These are phyloP conservation scores for Kwoniella shandongensis DNA, from an alignment of 768 basidiomycete genomes.

Conservation along the genomic window DNA sequence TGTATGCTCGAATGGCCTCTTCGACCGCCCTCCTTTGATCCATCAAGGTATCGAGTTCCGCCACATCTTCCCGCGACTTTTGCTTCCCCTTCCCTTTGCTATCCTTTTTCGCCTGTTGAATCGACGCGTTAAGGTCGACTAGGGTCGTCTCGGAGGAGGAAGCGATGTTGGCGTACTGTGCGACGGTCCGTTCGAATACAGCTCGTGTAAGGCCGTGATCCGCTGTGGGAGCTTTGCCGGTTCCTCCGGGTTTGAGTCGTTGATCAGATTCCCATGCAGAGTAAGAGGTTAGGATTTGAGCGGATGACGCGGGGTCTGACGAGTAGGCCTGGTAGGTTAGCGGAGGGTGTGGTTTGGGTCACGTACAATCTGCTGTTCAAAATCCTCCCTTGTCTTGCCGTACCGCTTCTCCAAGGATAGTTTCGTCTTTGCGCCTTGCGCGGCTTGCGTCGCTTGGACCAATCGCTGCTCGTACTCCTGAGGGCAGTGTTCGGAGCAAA, in stretches of 20 bases:
- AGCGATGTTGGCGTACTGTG: constrained; percentile 17
- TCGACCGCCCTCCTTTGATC: constrained; percentile 6
- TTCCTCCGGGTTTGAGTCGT: constrained; percentile 21
- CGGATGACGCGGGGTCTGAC: constrained; percentile 9
- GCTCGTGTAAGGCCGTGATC: constrained; percentile 22
- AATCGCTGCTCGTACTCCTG: constrained; percentile 76
- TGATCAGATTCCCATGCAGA: constrained; percentile 41
- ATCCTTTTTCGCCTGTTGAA: constrained; percentile 10
- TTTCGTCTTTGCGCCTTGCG: constrained; percentile 63
- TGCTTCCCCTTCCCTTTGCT: constrained; percentile 21
- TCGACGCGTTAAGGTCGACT: not conserved
- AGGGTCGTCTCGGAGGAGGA: not conserved
- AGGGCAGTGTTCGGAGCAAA: constrained; percentile 74
- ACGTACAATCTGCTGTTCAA: constrained; percentile 38
- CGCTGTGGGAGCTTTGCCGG: constrained; percentile 14
- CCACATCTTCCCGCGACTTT: constrained; percentile 7
- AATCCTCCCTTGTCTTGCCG: constrained; percentile 56
- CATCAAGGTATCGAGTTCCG: constrained; percentile 1
- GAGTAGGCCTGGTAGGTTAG: constrained; percentile 8
- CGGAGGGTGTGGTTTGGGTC: too few species aligned
- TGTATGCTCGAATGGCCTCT: constrained; percentile 26
- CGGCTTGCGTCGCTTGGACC: constrained; percentile 72
- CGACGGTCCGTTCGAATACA: constrained; percentile 37
- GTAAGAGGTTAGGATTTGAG: constrained; percentile 24
- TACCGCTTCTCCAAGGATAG: constrained; percentile 64